Conservation (phyloP, 2,329 filamentous ascomycete genomes). For the Alternaria triticimaculans region DNA sequence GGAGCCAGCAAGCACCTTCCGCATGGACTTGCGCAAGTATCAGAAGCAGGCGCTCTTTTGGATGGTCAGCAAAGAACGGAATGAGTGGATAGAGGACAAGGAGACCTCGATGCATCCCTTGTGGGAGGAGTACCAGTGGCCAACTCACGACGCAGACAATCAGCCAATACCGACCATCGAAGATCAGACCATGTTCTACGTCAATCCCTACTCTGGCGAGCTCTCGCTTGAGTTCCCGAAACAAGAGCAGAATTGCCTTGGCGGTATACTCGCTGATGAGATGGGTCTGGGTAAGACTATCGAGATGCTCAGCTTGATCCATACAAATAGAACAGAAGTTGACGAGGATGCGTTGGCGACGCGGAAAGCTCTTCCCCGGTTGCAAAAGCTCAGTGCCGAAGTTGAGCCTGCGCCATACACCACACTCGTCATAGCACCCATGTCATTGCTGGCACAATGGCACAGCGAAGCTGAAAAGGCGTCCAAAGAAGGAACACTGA, state of each 20-base stretch:
- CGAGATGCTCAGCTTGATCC: conserved; percentile 94
- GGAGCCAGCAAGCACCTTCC: conserved; percentile 81
- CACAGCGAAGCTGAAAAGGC: conserved; percentile 93
- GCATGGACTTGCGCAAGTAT: conserved; percentile 84
- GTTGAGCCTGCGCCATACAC: conserved; percentile 80
- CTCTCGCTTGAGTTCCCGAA: conserved; percentile 88
- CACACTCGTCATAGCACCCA: conserved; percentile 93
- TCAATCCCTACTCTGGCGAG: conserved; percentile 97
- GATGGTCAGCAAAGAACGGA: conserved; percentile 94
- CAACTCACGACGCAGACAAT: conserved; percentile 84
- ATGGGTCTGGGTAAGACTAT: conserved; percentile 99
- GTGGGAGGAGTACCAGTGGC: conserved; percentile 97
- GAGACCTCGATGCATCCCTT: conserved; percentile 91
- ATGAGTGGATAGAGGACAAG: conserved; percentile 70
- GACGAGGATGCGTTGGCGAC: conserved; percentile 46
- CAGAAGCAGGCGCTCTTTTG: conserved; percentile 95
- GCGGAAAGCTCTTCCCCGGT: conserved; percentile 67
- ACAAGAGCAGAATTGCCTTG: conserved; percentile 93
- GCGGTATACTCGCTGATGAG: conserved; percentile 91
- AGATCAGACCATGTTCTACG: conserved; percentile 79
- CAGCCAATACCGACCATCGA: conserved; percentile 71
- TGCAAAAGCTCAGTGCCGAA: conserved; percentile 63
- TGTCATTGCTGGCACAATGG: conserved; percentile 97
- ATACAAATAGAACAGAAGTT: conserved; percentile 74
- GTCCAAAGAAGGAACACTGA: conserved; percentile 82